Base-by-base conservation (phyloP, 2,329 filamentous ascomycete species). In the Truncatella angustata region DNA sequence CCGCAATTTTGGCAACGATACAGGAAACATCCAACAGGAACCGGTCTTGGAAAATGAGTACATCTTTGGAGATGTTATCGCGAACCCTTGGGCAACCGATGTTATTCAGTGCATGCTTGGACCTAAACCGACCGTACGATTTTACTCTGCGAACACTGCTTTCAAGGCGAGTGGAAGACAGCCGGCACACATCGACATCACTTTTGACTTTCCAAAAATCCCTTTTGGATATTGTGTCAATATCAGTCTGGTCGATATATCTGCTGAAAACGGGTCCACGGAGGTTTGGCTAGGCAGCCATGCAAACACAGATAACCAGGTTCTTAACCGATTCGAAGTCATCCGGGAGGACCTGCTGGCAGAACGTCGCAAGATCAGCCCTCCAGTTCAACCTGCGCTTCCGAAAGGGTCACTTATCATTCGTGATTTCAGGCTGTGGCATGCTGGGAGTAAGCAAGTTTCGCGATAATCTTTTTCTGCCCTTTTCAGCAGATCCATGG, bases 251-350 rank as follows among this genome's bases (percentile, higher is more conserved):
- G 67, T 78, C 6, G 71, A 74, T 24, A 73, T 73, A 39, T 66
- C 67, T 3, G 65, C 71, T 1, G 61, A 71, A 12, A 79, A 79
- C 49, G 77, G 77, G 14, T 68, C 70, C 1, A 81, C 76, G 0
- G 77, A 80, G 59, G 61, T 80, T 14, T 80, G 77, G 77, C 67
- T 73, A 0, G 77, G 77, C 1, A 75, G 71, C 1, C 77, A 80
- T 56, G 54, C 61, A n/a, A 70, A 70, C 18, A 70, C 69, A 50
- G 57, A 66, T 53, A 54, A 62, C 32, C 52, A 61, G 23, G 60
- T 64, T 39, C 64, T 67, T 51, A 57, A 60, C 45, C 40, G 51
- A 32, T 26, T 54, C 9, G 37, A 52, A 42, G 45, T 61, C 50
- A 70, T 74, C 50, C 66, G 63, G 23, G 52, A 62, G 5, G 63